phyloP scores from a whole-genome alignment of 192 early-diverging fungal genomes.

The Linnemannia elongata region DNA sequence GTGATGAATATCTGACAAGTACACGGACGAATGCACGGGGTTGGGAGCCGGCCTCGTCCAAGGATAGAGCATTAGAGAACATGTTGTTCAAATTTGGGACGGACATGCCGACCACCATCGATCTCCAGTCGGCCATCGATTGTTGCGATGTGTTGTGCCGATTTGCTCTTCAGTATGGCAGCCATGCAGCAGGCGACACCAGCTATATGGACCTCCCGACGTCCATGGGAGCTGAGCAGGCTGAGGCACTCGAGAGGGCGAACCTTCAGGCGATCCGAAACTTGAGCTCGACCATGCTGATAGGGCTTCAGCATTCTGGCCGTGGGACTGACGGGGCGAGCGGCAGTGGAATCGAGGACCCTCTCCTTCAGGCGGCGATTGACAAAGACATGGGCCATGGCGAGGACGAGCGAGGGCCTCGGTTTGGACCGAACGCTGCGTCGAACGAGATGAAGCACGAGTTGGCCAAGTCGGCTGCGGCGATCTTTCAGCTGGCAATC shows the following conservation, averaged over 20 bases:
- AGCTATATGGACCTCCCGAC: neutral
- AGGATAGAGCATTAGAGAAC: constrained; percentile 3
- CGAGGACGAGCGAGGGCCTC: neutral
- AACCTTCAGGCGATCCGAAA: constrained; percentile 32
- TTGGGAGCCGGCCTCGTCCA: neutral
- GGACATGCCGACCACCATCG: constrained; percentile 46
- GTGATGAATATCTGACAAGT: neutral
- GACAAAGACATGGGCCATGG: neutral
- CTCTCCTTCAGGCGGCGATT: constrained; percentile 2
- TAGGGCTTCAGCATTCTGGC: constrained; percentile 20
- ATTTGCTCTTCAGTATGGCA: constrained; percentile 36
- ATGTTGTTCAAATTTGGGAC: constrained; percentile 40
- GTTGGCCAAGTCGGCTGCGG: constrained; percentile 38
- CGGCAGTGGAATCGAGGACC: neutral
- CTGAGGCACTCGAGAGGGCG: constrained; percentile 12
- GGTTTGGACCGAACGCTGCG: constrained; percentile 25
- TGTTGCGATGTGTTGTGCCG: constrained; percentile 35
- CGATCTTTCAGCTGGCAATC: constrained; percentile 51
- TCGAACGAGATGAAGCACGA: constrained; percentile 39
- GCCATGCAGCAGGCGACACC: neutral
- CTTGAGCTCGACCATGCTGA: constrained; percentile 34
- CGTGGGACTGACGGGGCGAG: neutral
- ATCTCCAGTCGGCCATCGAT: constrained; percentile 45
- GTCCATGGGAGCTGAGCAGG: neutral
- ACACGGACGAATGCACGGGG: neutral